Conservation (phyloP, 345 rosid species). For the Limnanthes douglasii region DNA sequence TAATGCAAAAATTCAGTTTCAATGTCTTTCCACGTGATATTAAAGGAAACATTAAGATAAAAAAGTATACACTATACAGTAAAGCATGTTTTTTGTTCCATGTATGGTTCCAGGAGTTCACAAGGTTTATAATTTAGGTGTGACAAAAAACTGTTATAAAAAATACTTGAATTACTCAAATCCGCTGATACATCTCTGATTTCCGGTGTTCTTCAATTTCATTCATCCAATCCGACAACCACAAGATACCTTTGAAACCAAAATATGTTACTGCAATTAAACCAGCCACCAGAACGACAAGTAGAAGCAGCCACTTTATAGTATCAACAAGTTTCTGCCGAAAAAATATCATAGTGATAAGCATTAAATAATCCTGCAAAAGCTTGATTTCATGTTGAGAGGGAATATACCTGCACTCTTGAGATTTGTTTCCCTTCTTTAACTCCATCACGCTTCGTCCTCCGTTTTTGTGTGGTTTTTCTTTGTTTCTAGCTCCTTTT, state of each 20-base stretch:
- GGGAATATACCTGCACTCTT: slow-evolving; percentile 42
- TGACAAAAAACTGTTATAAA: no score
- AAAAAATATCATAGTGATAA: slow-evolving; percentile 5
- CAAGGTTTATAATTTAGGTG: no score
- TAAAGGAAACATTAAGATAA: no score
- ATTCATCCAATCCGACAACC: slow-evolving; percentile 84
- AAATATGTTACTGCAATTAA: slow-evolving; percentile 27
- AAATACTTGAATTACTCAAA: no score
- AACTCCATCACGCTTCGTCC: slow-evolving; percentile 41
- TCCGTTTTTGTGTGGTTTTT: slow-evolving; percentile 40
- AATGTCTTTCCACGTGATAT: no score
- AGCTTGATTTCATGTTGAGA: neutral
- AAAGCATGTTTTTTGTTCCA: no score
- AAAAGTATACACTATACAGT: no score
- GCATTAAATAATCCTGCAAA: no score
- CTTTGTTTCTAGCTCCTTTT: slow-evolving; percentile 30
- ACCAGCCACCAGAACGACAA: slow-evolving; percentile 15
- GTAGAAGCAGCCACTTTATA: slow-evolving; percentile 29
- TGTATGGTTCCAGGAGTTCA: no score
- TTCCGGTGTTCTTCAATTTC: slow-evolving; percentile 51
- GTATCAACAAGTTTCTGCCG: slow-evolving; percentile 37
- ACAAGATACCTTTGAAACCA: slow-evolving; percentile 68
- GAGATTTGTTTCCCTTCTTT: slow-evolving; percentile 35
- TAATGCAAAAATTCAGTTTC: no score
- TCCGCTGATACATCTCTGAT: slow-evolving; percentile 17